Percentiles rank a stretch among this genome's conserved stretches.
These are phyloP conservation scores for Circinella minor DNA, from an alignment of 371 early-diverging fungal species.

Conservation along the genomic window DNA sequence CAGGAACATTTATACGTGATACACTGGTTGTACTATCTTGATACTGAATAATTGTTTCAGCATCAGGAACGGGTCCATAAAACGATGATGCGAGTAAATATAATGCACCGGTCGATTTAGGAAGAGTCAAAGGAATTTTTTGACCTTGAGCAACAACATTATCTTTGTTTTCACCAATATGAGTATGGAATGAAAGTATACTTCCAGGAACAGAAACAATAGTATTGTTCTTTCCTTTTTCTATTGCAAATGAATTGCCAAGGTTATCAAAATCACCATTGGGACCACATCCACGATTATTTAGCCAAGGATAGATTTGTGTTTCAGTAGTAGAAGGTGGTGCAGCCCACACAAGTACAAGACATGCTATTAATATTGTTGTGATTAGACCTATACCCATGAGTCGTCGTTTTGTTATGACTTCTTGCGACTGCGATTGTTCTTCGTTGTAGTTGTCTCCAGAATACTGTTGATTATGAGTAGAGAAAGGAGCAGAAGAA, in stretches of 20 bases:
- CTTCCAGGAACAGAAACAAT: constrained; percentile 15
- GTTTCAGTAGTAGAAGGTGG: not conserved
- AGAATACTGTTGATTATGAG: not conserved
- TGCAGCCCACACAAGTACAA: constrained; percentile 1
- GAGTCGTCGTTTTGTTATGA: not conserved
- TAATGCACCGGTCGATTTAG: constrained; percentile 23
- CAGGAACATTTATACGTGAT: constrained; percentile 31
- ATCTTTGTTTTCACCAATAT: constrained; percentile 13
- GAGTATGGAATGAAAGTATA: constrained; percentile 14
- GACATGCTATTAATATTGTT: not conserved
- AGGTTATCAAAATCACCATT: constrained; percentile 31
- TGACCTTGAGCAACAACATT: constrained; percentile 36
- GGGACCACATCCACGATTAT: constrained; percentile 17
- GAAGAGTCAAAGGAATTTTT: constrained; percentile 29
- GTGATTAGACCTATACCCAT: not conserved
- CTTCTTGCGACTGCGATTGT: not conserved
- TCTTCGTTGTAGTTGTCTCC: not conserved
- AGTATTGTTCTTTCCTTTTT: not conserved
- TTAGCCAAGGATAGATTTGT: constrained; percentile 1
- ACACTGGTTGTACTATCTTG: constrained; percentile 25
- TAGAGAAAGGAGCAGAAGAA: not conserved
- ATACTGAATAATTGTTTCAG: constrained; percentile 24
- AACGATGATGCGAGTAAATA: constrained; percentile 33
- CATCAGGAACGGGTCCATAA: constrained; percentile 26
- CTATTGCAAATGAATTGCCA: constrained; percentile 15